A percentile compares a stretch with the other conserved stretches of the same genome.
Conservation (phyloP, 164 flowering plant species). For the Berberis thunbergii region DNA sequence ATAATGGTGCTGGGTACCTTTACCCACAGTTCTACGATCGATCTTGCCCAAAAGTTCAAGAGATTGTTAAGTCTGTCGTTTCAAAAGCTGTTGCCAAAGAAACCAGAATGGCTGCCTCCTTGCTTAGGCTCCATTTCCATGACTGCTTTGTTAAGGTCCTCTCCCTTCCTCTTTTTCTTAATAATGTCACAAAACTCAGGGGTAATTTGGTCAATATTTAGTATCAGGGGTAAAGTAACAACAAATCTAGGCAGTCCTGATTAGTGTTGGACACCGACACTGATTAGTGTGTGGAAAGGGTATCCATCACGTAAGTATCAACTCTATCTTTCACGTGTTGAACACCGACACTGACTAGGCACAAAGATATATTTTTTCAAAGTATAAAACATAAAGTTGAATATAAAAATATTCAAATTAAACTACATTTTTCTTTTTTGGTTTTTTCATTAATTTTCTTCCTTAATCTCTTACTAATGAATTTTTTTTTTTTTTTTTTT, state of each 20-base stretch:
- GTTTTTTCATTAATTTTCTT: too few species aligned
- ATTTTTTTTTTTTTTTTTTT: too few species aligned
- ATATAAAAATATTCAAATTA: too few species aligned
- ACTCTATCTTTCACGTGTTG: too few species aligned
- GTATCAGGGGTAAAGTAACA: too few species aligned
- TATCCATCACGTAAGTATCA: too few species aligned
- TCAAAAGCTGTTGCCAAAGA: slow-evolving; percentile 70
- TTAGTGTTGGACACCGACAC: neutral
- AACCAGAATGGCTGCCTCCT: slow-evolving; percentile 23
- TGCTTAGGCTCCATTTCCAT: slow-evolving; percentile 29
- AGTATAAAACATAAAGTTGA: too few species aligned
- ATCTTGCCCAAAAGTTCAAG: slow-evolving; percentile 65
- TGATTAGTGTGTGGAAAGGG: neutral
- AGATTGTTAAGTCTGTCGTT: slow-evolving; percentile 67
- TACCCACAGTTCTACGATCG: slow-evolving; percentile 75
- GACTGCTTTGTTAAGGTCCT: slow-evolving; percentile 26
- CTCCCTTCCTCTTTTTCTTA: neutral
- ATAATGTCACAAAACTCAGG: neutral
- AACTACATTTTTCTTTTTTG: too few species aligned
- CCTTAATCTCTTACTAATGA: neutral
- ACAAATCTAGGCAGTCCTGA: too few species aligned
- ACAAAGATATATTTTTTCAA: too few species aligned
- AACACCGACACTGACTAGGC: too few species aligned
- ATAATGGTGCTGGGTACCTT: slow-evolving; percentile 27
- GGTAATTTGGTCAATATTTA: neutral